Conservation (phyloP, 2,329 filamentous ascomycete species). For the Monosporascus sp. region DNA sequence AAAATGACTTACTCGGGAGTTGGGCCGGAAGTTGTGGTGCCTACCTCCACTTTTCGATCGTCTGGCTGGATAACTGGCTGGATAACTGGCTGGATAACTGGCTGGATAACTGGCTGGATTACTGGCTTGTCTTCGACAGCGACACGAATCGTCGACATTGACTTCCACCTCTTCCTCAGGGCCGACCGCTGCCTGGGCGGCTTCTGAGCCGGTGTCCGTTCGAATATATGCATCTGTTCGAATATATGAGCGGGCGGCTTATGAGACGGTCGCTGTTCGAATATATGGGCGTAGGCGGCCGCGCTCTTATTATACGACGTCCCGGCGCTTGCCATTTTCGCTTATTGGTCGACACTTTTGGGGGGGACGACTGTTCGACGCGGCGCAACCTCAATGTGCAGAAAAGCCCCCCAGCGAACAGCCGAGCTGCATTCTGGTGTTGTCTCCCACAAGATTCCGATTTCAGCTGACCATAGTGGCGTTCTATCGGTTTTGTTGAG, state of each 20-base stretch:
- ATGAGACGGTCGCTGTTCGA: not conserved
- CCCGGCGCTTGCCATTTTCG: not conserved
- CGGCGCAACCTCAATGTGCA: not conserved
- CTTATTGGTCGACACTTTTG: not conserved
- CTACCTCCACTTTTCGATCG: not conserved
- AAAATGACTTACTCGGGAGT: not conserved
- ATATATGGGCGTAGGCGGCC: not conserved
- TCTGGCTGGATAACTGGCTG: not conserved
- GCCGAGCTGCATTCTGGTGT: not conserved
- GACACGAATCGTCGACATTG: not conserved
- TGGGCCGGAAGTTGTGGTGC: not conserved
- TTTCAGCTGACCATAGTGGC: not conserved
- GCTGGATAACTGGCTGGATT: not conserved
- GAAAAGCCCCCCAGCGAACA: not conserved
- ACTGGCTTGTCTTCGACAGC: not conserved
- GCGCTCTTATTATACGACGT: not conserved
- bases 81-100: not conserved
- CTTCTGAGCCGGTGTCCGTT: not conserved
- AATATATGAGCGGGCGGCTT: not conserved
- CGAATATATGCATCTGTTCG: not conserved
- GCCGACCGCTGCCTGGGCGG: not conserved
- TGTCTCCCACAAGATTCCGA: not conserved
- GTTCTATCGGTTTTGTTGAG: not conserved
- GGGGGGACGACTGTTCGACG: not conserved
- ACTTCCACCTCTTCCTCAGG: not conserved